Evolutionary conservation across 352 stramenopile genomes (phyloP).

Genomic region (Phytopythium delawarense): DNA sequence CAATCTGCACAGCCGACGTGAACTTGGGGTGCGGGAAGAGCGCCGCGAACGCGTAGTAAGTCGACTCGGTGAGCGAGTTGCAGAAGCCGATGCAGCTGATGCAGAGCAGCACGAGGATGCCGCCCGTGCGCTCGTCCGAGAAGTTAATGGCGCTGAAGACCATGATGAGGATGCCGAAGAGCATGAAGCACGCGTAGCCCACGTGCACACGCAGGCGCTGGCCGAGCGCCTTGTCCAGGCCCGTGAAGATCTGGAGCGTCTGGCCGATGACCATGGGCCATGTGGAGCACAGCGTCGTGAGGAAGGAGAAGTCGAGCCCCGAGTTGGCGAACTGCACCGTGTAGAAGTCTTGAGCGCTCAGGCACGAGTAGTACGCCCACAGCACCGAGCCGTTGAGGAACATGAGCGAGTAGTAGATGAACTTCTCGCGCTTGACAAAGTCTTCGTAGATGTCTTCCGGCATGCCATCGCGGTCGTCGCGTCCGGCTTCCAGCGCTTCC

Average conservation of each 20-base stretch:
- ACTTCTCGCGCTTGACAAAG: slow-evolving; percentile 22
- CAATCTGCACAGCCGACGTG: slow-evolving; percentile 52
- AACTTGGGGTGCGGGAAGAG: slow-evolving; percentile 53
- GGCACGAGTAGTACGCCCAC: slow-evolving; percentile 58
- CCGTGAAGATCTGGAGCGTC: slow-evolving; percentile 34
- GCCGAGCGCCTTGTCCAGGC: slow-evolving; percentile 36
- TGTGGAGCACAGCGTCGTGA: slow-evolving; percentile 36
- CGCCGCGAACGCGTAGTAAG: slow-evolving; percentile 40
- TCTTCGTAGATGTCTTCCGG: slow-evolving; percentile 44
- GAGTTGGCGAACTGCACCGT: slow-evolving; percentile 27
- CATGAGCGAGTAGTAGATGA: slow-evolving; percentile 49
- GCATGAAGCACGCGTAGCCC: slow-evolving; percentile 33
- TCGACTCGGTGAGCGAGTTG: slow-evolving; percentile 46
- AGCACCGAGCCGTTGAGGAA: slow-evolving; percentile 53
- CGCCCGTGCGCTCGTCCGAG: slow-evolving; percentile 29
- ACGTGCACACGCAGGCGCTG: slow-evolving; percentile 23
- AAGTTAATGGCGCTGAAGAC: slow-evolving; percentile 34
- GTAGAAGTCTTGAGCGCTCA: slow-evolving; percentile 55
- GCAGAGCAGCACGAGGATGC: slow-evolving; percentile 33
- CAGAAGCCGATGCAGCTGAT: slow-evolving; percentile 32
- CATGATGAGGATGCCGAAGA: slow-evolving; percentile 32
- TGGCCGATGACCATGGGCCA: slow-evolving; percentile 46
- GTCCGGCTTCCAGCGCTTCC: slow-evolving; percentile 8
- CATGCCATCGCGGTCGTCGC: slow-evolving; percentile 18
- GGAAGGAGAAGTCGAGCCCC: slow-evolving; percentile 42